These are phyloP conservation scores for Sporobolomyces phaffii DNA, from an alignment of 768 basidiomycete species.

Conservation along the genomic window DNA sequence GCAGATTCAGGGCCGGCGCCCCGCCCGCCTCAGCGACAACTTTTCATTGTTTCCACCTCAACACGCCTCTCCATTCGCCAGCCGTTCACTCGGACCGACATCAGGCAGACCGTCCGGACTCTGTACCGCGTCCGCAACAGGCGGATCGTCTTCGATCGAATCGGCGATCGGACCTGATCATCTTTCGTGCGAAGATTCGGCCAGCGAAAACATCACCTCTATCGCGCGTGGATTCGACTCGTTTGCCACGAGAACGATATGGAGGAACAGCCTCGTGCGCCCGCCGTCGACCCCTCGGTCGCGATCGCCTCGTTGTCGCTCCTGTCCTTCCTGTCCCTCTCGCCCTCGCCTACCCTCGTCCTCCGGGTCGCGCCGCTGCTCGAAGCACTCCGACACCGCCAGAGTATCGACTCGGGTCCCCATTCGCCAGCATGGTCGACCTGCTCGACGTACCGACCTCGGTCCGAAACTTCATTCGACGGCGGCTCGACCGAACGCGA, in stretches of 20 bases:
- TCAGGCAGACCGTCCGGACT: too few species aligned
- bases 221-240: too few species aligned
- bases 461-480: neutral
- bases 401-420: neutral
- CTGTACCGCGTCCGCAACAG: too few species aligned
- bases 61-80: too few species aligned
- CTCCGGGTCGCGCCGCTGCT: slow-evolving; percentile 19
- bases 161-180: too few species aligned
- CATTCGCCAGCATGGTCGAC: neutral
- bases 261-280: neutral
- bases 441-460: neutral
- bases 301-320: slow-evolving; percentile 22
- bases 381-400: slow-evolving; percentile 5
- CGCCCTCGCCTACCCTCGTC: slow-evolving; percentile 13
- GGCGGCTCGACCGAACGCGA: neutral
- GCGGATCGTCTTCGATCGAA: too few species aligned
- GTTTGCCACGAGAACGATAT: neutral
- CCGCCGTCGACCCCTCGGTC: neutral
- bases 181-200: too few species aligned
- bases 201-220: too few species aligned
- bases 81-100: too few species aligned
- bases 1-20: too few species aligned
- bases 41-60: too few species aligned
- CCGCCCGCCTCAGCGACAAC: too few species aligned
- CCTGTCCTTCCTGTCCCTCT: slow-evolving; percentile 20